Evolutionary conservation across 164 flowering plant genomes (phyloP).

Genomic region (Magnolia sinica): DNA sequence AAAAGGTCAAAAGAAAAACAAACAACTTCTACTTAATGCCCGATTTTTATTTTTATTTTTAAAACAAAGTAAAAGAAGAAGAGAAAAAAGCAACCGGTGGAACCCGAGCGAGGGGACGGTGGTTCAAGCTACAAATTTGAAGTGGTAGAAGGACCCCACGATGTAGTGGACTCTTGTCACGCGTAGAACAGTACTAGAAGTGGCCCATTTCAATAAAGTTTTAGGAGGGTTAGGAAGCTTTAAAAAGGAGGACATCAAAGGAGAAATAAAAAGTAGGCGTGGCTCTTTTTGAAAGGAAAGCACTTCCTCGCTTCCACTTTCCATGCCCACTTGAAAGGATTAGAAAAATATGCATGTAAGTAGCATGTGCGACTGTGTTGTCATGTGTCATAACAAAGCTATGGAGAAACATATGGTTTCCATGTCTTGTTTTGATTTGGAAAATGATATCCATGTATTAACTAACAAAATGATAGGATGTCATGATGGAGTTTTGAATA

Average conservation of each 20-base stretch:
- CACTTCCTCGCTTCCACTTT: not conserved
- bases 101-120: not conserved
- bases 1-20: too few relatives aligned
- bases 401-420: slow-evolving; percentile 2
- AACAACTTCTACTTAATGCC: too few relatives aligned
- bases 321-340: not conserved
- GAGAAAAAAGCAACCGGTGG: not conserved
- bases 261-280: not conserved
- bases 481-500: too few relatives aligned
- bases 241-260: not conserved
- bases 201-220: not conserved
- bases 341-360: not conserved
- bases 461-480: not conserved
- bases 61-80: too few relatives aligned
- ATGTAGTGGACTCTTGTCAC: slow-evolving; percentile 1
- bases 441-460: not conserved
- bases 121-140: not conserved
- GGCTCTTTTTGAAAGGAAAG: slow-evolving; percentile 1
- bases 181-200: not conserved
- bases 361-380: not conserved
- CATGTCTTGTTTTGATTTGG: not conserved
- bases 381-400: not conserved
- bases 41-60: too few relatives aligned
- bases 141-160: not conserved
- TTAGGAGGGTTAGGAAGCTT: not conserved